These are phyloP conservation scores for Fusarium acutatum DNA, from an alignment of 2,329 filamentous ascomycete species.

Conservation along the genomic window DNA sequence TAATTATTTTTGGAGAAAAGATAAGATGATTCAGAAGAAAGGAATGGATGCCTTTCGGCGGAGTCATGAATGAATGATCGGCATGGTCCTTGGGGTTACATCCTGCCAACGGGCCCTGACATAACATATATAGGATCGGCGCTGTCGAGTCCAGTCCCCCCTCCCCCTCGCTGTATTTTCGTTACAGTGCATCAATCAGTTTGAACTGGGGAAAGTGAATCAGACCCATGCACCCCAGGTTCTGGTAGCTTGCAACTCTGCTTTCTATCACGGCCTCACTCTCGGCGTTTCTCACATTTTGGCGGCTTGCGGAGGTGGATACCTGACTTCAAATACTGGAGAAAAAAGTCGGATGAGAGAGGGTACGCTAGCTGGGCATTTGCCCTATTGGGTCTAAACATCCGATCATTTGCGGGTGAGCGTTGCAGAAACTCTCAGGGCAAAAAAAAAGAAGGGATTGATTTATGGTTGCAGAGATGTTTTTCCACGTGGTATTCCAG, in stretches of 20 bases:
- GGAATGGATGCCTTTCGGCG: slow-evolving; percentile 33
- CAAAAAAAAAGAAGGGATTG: neutral
- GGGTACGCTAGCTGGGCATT: slow-evolving; percentile 16
- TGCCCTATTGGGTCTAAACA: slow-evolving; percentile 3
- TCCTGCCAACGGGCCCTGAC: neutral
- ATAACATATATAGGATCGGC: slow-evolving; percentile 24
- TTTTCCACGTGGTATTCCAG: slow-evolving; percentile 12
- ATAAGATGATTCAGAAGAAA: neutral
- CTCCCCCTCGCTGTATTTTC: neutral
- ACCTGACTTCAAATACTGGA: slow-evolving; percentile 10
- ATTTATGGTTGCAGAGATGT: neutral
- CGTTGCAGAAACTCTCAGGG: neutral
- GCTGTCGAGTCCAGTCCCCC: neutral
- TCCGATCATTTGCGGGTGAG: neutral
- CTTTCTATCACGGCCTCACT: slow-evolving; percentile 23
- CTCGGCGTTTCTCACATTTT: slow-evolving; percentile 21
- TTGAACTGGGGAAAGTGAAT: slow-evolving; percentile 9
- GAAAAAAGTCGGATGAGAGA: slow-evolving; percentile 1
- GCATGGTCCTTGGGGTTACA: slow-evolving; percentile 9
- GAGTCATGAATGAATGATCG: slow-evolving; percentile 16
- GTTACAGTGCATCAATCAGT: neutral
- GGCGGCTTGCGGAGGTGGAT: slow-evolving; percentile 23
- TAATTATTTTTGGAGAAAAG: neutral
- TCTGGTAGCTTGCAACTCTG: slow-evolving; percentile 9
- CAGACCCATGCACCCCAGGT: slow-evolving; percentile 34